Base-by-base conservation (phyloP, 108 stramenopile species). In the Chaetoceros muelleri region DNA sequence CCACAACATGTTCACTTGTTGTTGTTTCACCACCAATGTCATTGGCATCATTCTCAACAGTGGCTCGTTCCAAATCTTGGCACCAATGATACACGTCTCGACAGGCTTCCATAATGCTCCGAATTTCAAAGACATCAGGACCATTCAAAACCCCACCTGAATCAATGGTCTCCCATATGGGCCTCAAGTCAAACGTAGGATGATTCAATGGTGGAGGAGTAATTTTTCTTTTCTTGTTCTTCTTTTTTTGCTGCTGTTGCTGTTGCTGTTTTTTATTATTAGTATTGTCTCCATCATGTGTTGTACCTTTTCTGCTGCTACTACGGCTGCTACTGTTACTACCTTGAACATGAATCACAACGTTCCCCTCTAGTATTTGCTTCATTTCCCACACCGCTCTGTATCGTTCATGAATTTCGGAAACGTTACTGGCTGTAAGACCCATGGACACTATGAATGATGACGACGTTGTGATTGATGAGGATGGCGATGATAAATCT, bases 321-420 rank as follows among this genome's bases (percentile, higher is more conserved):
- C n/a, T n/a, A n/a, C n/a, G n/a, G n/a, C n/a, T n/a, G n/a, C n/a
- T n/a, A n/a, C n/a, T n/a, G n/a, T n/a, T n/a, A n/a, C 25, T 47
- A 28, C 52, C 47, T 46, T 30, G 49, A 47, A 55, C 49, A 57
- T n/a, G 64, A 44, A 28, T 40, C 62, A 54, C 27, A 65, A 52
- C 59, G 24, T 53, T 24, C 21, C 57, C 58, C n/a, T 74, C 69
- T 66, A 76, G 50, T 19, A 76, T 46, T 0, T 48, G 54, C 46
- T 83, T 71, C 83, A 89, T 79, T 64, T 89, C 87, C 51, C 61
- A 51, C 24, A 89, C 81, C 5, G 81, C 87, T 8, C 44, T 45
- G 40, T 79, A 89, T 1, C 81, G 83, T 40, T 80, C 72, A 53
- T 72, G 70, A 2, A 69, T 69, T 16, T 75, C 87, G 8, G 58